These are phyloP conservation scores for Oryza coarctata DNA, from an alignment of 176 grass and related monocot genomes.

Conservation along the genomic window DNA sequence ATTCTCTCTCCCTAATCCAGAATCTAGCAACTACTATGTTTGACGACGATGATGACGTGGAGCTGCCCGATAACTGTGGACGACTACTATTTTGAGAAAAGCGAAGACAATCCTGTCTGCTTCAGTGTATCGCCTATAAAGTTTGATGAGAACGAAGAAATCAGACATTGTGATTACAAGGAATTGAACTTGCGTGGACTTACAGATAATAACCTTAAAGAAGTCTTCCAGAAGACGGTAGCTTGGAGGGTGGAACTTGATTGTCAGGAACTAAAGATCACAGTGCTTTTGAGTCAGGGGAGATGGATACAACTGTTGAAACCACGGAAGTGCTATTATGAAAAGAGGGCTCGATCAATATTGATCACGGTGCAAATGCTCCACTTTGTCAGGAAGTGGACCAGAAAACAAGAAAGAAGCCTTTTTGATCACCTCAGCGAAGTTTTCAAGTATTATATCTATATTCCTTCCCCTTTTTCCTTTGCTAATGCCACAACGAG, in stretches of 20 bases:
- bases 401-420: slow-evolving; percentile 32
- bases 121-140: slow-evolving; percentile 46
- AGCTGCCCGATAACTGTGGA: neutral
- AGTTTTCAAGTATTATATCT: slow-evolving; percentile 47
- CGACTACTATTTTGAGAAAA: slow-evolving; percentile 43
- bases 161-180: neutral
- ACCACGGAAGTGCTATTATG: slow-evolving; percentile 48
- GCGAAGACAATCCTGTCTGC: slow-evolving; percentile 17
- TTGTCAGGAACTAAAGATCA: slow-evolving; percentile 37
- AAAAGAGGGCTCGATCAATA: slow-evolving; percentile 39
- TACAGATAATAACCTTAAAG: neutral
- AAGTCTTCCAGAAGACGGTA: slow-evolving; percentile 28
- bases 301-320: slow-evolving; percentile 60
- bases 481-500: neutral
- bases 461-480: neutral
- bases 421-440: slow-evolving; percentile 32
- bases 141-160: neutral
- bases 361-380: slow-evolving; percentile 60
- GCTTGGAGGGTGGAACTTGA: slow-evolving; percentile 58
- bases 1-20: neutral
- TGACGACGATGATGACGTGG: slow-evolving; percentile 26
- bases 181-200: slow-evolving; percentile 35
- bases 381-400: slow-evolving; percentile 58
- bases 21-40: slow-evolving; percentile 23
- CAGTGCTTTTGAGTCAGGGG: slow-evolving; percentile 42